A percentile compares a stretch with the other conserved stretches of the same genome.
Evolutionary conservation across 345 rosid species (phyloP).

Genomic region (Gossypioides kirkii): DNA sequence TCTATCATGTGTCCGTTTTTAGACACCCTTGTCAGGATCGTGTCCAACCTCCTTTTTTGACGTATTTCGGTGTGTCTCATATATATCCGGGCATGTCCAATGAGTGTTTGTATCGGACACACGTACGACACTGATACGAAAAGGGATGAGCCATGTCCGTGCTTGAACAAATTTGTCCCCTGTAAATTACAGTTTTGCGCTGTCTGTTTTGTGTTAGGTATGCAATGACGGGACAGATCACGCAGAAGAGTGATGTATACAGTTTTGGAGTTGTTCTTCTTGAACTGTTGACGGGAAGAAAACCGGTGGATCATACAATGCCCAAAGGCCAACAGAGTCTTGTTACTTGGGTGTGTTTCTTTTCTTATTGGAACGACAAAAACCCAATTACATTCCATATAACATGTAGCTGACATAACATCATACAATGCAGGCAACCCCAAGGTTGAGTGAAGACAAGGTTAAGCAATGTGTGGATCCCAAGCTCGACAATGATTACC

Average conservation of each 20-base stretch:
- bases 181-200: not conserved
- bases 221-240: slow-evolving; percentile 99
- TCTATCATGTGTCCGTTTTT: too few relatives aligned
- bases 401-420: too few relatives aligned
- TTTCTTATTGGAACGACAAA: not conserved
- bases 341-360: slow-evolving; percentile 80
- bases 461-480: slow-evolving; percentile 99
- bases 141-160: too few relatives aligned
- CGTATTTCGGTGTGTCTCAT: too few relatives aligned
- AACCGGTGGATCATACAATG: slow-evolving; percentile 99
- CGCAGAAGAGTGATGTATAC: slow-evolving; percentile 96
- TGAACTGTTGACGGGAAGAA: slow-evolving; percentile 92
- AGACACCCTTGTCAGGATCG: too few relatives aligned
- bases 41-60: too few relatives aligned
- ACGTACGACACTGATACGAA: too few relatives aligned
- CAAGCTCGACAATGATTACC: slow-evolving; percentile 79
- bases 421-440: slow-evolving; percentile 69
- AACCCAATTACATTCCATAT: too few relatives aligned
- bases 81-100: too few relatives aligned
- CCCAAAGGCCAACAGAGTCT: slow-evolving; percentile 99
- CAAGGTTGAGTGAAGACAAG: slow-evolving; percentile 95
- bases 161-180: not conserved
- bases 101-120: too few relatives aligned
- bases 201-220: slow-evolving; percentile 42
- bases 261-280: slow-evolving; percentile 98